A percentile compares a stretch with the other conserved stretches of the same genome.
Evolutionary conservation across 1,284 basidiomycete species (phyloP).

Genomic region (Xerocomus nothofagi): DNA sequence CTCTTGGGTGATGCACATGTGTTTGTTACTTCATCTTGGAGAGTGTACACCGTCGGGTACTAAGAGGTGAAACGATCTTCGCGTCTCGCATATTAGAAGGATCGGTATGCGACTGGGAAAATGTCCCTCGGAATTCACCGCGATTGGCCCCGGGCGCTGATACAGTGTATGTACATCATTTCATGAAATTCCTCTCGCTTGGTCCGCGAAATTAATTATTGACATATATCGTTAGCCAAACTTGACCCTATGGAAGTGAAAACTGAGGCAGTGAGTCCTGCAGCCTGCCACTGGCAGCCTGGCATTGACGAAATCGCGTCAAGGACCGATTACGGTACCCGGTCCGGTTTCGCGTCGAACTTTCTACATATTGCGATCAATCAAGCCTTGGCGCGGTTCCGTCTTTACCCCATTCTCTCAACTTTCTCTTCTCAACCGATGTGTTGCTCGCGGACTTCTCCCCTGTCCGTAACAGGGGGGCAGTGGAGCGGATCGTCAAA

Average conservation of each 20-base stretch:
- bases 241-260: not conserved
- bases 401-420: not conserved
- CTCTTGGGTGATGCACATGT: not conserved
- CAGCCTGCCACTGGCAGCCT: not conserved
- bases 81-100: not conserved
- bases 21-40: not conserved
- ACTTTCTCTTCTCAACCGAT: too few species aligned
- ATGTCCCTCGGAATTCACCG: not conserved
- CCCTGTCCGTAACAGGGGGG: too few species aligned
- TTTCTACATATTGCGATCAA: conserved; percentile 1
- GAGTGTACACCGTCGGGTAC: not conserved
- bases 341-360: conserved; percentile 15
- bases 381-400: conserved; percentile 4
- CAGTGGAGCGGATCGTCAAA: conserved; percentile 16
- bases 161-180: too few species aligned
- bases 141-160: not conserved
- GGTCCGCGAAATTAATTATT: not conserved
- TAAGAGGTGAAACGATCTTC: not conserved
- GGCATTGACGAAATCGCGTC: not conserved
- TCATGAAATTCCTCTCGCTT: not conserved
- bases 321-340: not conserved
- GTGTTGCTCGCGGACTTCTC: not conserved
- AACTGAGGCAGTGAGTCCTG: not conserved
- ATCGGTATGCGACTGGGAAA: not conserved
- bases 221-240: not conserved